A percentile compares a stretch with the other conserved stretches of the same genome.
phyloP scores from a whole-genome alignment of 176 grass and related monocot genomes.

The Phoenix dactylifera region DNA sequence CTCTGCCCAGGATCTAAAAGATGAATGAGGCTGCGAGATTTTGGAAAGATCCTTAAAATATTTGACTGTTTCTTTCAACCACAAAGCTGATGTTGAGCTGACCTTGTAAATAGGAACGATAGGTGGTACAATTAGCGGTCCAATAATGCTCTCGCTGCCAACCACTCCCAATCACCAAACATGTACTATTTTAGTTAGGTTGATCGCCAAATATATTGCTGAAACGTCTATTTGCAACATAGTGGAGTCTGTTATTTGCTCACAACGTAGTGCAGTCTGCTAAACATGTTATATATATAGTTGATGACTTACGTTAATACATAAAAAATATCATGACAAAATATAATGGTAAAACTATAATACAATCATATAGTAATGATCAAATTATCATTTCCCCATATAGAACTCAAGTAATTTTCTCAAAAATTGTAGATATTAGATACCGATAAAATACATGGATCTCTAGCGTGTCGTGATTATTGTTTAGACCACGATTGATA shows the following conservation, averaged over 20 bases:
- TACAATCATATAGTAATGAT: no score
- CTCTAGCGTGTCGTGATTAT: no score
- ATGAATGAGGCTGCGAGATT: slow-evolving; percentile 8
- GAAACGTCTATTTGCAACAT: neutral
- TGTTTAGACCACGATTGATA: no score
- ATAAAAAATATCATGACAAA: no score
- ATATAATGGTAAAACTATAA: no score
- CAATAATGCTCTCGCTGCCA: slow-evolving; percentile 23
- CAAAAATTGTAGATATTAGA: no score
- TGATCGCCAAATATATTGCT: neutral
- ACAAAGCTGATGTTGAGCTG: slow-evolving; percentile 11
- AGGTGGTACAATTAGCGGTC: slow-evolving; percentile 16
- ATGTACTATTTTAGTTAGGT: slow-evolving; percentile 10
- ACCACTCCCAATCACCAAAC: slow-evolving; percentile 19
- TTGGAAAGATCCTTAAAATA: neutral
- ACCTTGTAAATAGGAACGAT: slow-evolving; percentile 8
- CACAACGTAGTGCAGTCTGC: no score
- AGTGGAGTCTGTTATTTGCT: neutral
- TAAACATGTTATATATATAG: no score
- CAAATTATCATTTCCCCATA: no score
- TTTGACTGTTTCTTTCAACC: slow-evolving; percentile 7
- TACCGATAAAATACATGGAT: no score
- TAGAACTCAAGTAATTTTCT: no score
- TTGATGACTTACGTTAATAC: no score
- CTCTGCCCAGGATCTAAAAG: neutral